Percentiles rank a stretch among this genome's conserved stretches.
Evolutionary conservation across 768 basidiomycete species (phyloP).

Genomic region (Kwoniella europaea): DNA sequence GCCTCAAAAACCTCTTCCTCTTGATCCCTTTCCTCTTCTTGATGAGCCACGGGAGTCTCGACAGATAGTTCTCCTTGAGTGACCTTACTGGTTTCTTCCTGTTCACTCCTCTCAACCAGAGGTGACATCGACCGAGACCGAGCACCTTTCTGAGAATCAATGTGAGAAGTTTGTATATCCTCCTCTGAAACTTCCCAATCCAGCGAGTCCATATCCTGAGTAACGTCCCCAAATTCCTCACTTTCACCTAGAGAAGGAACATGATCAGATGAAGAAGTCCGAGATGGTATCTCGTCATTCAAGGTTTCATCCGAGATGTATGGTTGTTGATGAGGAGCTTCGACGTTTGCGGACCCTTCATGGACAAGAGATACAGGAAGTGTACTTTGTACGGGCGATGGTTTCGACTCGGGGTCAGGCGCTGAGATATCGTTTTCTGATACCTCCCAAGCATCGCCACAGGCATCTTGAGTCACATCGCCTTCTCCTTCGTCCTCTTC

Average conservation of each 20-base stretch:
- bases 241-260: neutral
- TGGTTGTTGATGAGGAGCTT: neutral
- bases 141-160: too few relatives aligned
- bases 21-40: neutral
- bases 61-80: neutral
- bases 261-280: slow-evolving; percentile 3
- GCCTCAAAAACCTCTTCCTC: neutral
- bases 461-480: neutral
- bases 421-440: neutral
- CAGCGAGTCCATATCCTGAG: slow-evolving; percentile 13
- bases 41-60: neutral
- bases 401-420: too few relatives aligned
- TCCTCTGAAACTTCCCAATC: slow-evolving; percentile 19
- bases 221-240: slow-evolving; percentile 11
- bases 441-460: neutral
- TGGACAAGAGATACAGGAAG: neutral
- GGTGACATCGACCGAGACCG: neutral
- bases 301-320: neutral
- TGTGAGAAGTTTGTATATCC: neutral
- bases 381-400: too few relatives aligned
- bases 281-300: neutral
- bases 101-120: neutral
- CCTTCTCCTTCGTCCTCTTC: neutral
- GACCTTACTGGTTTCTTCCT: neutral
- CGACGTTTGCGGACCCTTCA: neutral